A percentile compares a stretch with the other conserved stretches of the same genome.
Conservation (phyloP, 2,329 filamentous ascomycete species). For the Hypomyces rosellus region DNA sequence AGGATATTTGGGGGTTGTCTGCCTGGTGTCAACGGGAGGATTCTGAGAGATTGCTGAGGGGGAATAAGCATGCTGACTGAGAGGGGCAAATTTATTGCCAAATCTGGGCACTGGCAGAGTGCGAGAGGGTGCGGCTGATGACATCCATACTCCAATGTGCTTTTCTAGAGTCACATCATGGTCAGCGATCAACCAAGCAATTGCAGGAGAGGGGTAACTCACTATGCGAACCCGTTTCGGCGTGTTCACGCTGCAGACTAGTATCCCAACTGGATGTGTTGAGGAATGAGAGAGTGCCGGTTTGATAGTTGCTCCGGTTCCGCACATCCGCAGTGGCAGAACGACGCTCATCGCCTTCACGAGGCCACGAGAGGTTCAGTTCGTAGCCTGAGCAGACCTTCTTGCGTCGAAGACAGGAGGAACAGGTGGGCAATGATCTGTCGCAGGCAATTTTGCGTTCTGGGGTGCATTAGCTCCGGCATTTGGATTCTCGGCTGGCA, state of each 20-base stretch:
- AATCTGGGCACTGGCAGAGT: slow-evolving; percentile 4
- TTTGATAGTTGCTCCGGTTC: background rate
- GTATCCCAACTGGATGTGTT: slow-evolving; percentile 4
- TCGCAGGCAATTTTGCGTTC: slow-evolving; percentile 10
- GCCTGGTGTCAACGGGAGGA: background rate
- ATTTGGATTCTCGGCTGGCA: too few species aligned
- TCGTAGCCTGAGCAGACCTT: slow-evolving; percentile 9
- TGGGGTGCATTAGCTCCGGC: background rate
- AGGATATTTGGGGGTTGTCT: slow-evolving; percentile 5
- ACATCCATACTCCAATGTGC: background rate
- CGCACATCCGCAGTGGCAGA: slow-evolving; percentile 1
- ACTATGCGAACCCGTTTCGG: background rate
- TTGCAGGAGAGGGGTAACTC: background rate
- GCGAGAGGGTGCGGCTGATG: background rate
- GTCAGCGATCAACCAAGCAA: background rate
- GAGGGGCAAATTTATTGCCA: background rate
- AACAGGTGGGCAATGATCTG: slow-evolving; percentile 2
- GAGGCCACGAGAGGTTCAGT: slow-evolving; percentile 10
- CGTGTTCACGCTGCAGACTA: slow-evolving; percentile 2
- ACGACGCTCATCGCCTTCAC: slow-evolving; percentile 3
- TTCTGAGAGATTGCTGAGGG: background rate
- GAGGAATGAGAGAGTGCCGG: background rate
- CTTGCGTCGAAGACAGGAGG: slow-evolving; percentile 6
- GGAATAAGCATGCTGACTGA: background rate
- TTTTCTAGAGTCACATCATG: background rate